Conservation (phyloP, 805 yeast species). For the Monosporozyma unispora region DNA sequence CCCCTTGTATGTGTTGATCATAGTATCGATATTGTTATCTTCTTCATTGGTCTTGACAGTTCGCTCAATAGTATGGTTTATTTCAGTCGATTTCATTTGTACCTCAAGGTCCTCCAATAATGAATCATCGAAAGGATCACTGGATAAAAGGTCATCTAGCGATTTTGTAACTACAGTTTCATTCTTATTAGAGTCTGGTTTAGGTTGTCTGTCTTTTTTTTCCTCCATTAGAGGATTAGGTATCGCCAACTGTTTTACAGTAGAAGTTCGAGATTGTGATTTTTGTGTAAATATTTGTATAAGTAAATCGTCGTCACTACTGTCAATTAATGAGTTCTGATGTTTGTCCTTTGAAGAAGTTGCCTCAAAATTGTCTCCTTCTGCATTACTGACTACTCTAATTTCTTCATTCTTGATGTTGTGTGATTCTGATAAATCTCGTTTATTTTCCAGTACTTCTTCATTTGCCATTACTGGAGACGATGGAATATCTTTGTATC, state of each 20-base stretch:
- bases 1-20: conserved; percentile 6
- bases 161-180: neutral
- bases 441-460: conserved; percentile 1
- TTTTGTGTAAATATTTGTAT: conserved; percentile 23
- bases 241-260: no score
- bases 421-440: neutral
- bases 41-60: neutral
- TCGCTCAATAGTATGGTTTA: neutral
- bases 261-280: conserved; percentile 5
- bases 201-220: neutral
- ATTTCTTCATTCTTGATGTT: neutral
- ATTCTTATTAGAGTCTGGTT: neutral
- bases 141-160: neutral
- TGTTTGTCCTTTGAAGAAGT: neutral
- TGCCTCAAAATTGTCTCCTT: neutral
- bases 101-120: conserved; percentile 13
- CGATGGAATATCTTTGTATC: conserved; percentile 19
- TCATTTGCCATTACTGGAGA: conserved; percentile 13
- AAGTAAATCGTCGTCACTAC: conserved; percentile 18
- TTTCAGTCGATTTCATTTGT: neutral
- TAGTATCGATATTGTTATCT: neutral
- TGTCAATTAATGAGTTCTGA: neutral
- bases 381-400: neutral
- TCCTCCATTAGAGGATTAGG: neutral
- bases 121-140: conserved; percentile 13